Evolutionary conservation across 2,329 filamentous ascomycete species (phyloP).

Genomic region (Lecanicillium sp.): DNA sequence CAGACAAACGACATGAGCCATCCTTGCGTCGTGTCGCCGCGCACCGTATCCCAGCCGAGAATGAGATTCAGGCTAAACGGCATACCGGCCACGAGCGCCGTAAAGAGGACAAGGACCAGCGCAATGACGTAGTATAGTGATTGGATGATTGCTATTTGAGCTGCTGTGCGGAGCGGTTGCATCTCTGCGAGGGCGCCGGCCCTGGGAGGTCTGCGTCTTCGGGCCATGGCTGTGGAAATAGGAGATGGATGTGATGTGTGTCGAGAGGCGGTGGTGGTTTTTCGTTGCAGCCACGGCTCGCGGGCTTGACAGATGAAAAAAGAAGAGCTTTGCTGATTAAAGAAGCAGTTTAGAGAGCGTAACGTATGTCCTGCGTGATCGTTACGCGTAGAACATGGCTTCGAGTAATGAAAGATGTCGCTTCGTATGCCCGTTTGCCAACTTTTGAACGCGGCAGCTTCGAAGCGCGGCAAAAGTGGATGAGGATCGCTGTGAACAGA

Average conservation of each 20-base stretch:
- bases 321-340: too few species aligned
- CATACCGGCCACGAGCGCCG: constrained; percentile 47
- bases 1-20: constrained; percentile 52
- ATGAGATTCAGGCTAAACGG: constrained; percentile 45
- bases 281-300: too few species aligned
- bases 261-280: neutral
- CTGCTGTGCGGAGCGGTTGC: constrained; percentile 50
- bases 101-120: constrained; percentile 48
- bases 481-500: too few species aligned
- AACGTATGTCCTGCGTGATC: too few species aligned
- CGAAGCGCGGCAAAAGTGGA: too few species aligned
- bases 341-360: neutral
- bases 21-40: constrained; percentile 53
- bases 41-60: constrained; percentile 49
- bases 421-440: too few species aligned
- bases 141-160: constrained; percentile 51
- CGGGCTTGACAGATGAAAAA: too few species aligned
- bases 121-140: constrained; percentile 45
- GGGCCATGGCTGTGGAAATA: too few species aligned
- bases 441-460: too few species aligned
- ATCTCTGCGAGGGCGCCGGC: constrained; percentile 52
- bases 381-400: too few species aligned
- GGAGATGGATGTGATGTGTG: constrained; percentile 1
- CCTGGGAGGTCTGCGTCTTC: constrained; percentile 48
- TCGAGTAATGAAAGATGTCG: too few species aligned